Percentiles rank a stretch among this genome's conserved stretches.
phyloP scores from a whole-genome alignment of 805 yeast genomes.

The Candida khao-thaluensis region DNA sequence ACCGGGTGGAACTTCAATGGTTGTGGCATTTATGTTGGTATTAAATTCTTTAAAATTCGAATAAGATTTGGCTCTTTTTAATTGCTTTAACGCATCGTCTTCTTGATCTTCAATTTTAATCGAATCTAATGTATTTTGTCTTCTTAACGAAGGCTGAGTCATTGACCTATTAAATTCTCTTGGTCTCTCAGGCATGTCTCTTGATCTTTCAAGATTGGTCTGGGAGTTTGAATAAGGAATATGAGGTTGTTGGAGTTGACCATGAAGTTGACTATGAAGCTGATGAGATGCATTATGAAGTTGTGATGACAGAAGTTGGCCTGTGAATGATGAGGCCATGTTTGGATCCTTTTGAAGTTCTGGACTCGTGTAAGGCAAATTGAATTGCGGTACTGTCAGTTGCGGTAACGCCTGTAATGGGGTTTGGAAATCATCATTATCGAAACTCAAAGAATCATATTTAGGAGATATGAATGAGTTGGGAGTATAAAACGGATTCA shows the following conservation, averaged over 20 bases:
- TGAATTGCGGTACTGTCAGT: not conserved
- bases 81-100: conserved; percentile 43
- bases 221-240: no score
- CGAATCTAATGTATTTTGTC: conserved; percentile 31
- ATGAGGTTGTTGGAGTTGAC: no score
- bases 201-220: not conserved
- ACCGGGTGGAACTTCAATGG: conserved; percentile 1
- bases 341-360: not conserved
- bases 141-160: conserved; percentile 17
- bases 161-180: conserved; percentile 8
- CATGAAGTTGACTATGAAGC: not conserved
- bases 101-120: conserved; percentile 39
- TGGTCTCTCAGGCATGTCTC: not conserved
- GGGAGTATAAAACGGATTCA: conserved; percentile 34
- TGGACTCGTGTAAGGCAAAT: conserved; percentile 5
- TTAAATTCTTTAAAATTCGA: conserved; percentile 5
- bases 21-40: not conserved
- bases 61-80: conserved; percentile 37
- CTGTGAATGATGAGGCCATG: not conserved
- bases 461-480: conserved; percentile 26
- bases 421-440: conserved; percentile 23
- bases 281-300: not conserved
- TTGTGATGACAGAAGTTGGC: no score
- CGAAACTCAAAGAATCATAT: conserved; percentile 20
- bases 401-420: conserved; percentile 19